Evolutionary conservation across 2,329 filamentous ascomycete species (phyloP).

Genomic region (Aspergillus fructus): DNA sequence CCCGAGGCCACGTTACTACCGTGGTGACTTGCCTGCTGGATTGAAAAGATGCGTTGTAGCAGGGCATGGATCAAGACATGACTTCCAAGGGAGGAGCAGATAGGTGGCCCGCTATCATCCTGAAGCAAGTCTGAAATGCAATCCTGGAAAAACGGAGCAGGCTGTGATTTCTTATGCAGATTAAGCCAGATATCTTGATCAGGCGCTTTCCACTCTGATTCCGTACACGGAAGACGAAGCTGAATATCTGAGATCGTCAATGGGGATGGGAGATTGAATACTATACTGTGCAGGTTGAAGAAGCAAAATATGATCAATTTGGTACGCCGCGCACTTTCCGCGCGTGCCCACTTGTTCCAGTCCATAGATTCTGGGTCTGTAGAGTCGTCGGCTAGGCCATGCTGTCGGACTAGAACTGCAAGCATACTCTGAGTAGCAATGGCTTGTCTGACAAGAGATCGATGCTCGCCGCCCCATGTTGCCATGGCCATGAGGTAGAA

Average conservation of each 20-base stretch:
- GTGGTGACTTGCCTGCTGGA: background rate
- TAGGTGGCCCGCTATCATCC: no score
- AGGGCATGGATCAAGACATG: background rate
- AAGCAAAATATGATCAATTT: slow-evolving; percentile 19
- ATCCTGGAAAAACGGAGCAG: background rate
- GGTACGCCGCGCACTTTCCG: background rate
- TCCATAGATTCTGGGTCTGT: background rate
- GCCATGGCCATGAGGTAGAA: background rate
- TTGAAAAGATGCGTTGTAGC: background rate
- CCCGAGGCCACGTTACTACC: no score
- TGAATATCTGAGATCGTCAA: slow-evolving; percentile 26
- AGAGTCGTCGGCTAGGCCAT: background rate
- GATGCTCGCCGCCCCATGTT: background rate
- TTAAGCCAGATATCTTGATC: no score
- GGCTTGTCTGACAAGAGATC: background rate
- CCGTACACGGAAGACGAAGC: slow-evolving; percentile 23
- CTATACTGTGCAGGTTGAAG: slow-evolving; percentile 29
- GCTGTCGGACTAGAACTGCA: background rate
- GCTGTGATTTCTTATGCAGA: no score
- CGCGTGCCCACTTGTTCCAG: background rate
- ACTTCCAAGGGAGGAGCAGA: background rate
- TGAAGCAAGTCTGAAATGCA: no score
- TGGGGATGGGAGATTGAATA: slow-evolving; percentile 27
- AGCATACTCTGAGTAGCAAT: background rate
- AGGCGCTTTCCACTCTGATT: slow-evolving; percentile 7